A percentile compares a stretch with the other conserved stretches of the same genome.
Conservation (phyloP, 345 rosid genomes). For the Lenwebbia sp. region DNA sequence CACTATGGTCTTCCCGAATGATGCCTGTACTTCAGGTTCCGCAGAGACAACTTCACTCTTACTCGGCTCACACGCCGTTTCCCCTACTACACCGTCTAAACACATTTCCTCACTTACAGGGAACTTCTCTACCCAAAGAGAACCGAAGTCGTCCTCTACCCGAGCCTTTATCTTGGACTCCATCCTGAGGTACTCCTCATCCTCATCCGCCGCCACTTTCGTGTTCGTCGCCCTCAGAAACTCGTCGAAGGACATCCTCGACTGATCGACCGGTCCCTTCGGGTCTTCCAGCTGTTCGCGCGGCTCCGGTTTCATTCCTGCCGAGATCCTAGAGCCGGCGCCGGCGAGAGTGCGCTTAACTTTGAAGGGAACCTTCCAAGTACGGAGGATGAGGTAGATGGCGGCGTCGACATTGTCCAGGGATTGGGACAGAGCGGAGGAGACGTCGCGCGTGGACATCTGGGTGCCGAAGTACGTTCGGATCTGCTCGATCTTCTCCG, state of each 20-base stretch:
- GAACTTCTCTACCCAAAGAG: background rate
- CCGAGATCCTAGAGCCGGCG: slow-evolving; percentile 28
- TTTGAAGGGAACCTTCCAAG: background rate
- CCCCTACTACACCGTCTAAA: background rate
- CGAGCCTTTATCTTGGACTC: background rate
- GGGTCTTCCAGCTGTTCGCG: background rate
- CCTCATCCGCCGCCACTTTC: background rate
- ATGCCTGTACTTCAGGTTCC: background rate
- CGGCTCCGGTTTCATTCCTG: slow-evolving; percentile 1
- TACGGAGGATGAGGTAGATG: background rate
- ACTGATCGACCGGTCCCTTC: background rate
- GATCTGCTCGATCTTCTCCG: background rate
- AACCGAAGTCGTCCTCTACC: background rate
- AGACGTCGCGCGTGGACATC: background rate
- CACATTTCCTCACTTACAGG: background rate
- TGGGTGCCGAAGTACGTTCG: background rate
- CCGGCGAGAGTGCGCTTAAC: slow-evolving; percentile 14
- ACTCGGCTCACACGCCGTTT: background rate
- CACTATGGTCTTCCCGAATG: background rate
- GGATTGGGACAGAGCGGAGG: background rate
- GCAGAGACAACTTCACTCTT: background rate
- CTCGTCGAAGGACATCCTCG: background rate
- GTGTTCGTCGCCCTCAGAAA: background rate
- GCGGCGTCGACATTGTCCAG: background rate
- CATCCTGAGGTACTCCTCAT: background rate